Conservation (phyloP, 768 basidiomycete genomes). For the Postia placenta region DNA sequence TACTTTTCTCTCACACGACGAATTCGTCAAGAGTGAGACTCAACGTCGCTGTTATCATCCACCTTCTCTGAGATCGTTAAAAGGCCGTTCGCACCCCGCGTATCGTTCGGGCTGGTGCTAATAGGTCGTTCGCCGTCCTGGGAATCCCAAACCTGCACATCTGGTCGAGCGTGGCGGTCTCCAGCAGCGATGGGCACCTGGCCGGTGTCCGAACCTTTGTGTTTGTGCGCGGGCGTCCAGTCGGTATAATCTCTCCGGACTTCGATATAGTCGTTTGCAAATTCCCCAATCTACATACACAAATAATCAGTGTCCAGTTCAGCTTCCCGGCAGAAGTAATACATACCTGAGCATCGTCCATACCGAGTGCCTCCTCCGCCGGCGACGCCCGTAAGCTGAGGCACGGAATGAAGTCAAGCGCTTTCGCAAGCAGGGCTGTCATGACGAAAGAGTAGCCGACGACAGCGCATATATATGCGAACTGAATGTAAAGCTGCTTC, state of each 20-base stretch:
- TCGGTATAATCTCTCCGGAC: slow-evolving; percentile 61
- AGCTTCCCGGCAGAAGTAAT: neutral
- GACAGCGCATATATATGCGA: slow-evolving; percentile 78
- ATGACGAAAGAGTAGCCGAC: slow-evolving; percentile 67
- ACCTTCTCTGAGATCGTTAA: slow-evolving; percentile 8
- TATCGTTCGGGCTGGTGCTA: neutral
- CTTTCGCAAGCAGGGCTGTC: slow-evolving; percentile 70
- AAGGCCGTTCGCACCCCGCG: neutral
- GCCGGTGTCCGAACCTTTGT: slow-evolving; percentile 4
- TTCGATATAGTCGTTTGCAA: slow-evolving; percentile 48
- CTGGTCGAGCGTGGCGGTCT: slow-evolving; percentile 24
- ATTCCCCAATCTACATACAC: slow-evolving; percentile 41
- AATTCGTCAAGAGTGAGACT: too few species aligned
- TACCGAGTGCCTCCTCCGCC: slow-evolving; percentile 68
- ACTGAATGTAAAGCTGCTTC: slow-evolving; percentile 74
- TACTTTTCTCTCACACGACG: too few species aligned
- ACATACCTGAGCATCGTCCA: slow-evolving; percentile 76
- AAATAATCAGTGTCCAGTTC: neutral
- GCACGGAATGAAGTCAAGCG: slow-evolving; percentile 78
- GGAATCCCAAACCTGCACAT: slow-evolving; percentile 3
- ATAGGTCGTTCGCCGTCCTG: neutral
- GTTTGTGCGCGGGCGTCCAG: slow-evolving; percentile 34
- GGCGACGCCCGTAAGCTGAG: slow-evolving; percentile 61
- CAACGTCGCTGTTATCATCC: too few species aligned
- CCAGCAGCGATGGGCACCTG: slow-evolving; percentile 20